Conservation (phyloP, 2,329 filamentous ascomycete genomes). For the Geosmithia flava region DNA sequence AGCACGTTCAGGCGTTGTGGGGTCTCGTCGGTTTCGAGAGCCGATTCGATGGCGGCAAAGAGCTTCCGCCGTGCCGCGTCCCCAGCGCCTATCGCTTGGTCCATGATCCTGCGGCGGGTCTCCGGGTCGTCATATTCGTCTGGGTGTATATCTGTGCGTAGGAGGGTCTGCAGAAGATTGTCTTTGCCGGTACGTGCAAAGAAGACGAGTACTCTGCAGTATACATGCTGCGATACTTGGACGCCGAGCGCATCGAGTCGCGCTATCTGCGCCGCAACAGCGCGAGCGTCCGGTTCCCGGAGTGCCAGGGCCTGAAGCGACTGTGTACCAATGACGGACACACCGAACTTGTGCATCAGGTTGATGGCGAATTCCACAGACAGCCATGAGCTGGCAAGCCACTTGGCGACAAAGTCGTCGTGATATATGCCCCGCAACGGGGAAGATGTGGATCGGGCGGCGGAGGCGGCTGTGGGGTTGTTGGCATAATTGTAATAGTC, state of each 20-base stretch:
- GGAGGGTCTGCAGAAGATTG: conserved; percentile 28
- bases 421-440: conserved; percentile 9
- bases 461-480: not conserved
- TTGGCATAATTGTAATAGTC: not conserved
- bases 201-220: conserved; percentile 50
- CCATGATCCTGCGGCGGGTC: conserved; percentile 24
- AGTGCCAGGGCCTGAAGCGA: conserved; percentile 68
- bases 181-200: conserved; percentile 48
- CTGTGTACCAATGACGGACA: conserved; percentile 60
- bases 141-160: conserved; percentile 39
- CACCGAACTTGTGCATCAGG: conserved; percentile 56
- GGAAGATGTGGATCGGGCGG: not conserved
- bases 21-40: not conserved
- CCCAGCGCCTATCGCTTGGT: conserved; percentile 12
- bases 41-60: conserved; percentile 24
- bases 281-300: conserved; percentile 42
- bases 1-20: conserved; percentile 12
- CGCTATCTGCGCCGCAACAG: conserved; percentile 45
- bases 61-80: conserved; percentile 29
- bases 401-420: conserved; percentile 62
- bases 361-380: conserved; percentile 60
- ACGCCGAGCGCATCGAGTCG: conserved; percentile 53
- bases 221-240: conserved; percentile 47
- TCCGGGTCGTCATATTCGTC: conserved; percentile 38
- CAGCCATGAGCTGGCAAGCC: conserved; percentile 65